phyloP scores from a whole-genome alignment of 2,329 filamentous ascomycete species.

The Blastomyces silverae region DNA sequence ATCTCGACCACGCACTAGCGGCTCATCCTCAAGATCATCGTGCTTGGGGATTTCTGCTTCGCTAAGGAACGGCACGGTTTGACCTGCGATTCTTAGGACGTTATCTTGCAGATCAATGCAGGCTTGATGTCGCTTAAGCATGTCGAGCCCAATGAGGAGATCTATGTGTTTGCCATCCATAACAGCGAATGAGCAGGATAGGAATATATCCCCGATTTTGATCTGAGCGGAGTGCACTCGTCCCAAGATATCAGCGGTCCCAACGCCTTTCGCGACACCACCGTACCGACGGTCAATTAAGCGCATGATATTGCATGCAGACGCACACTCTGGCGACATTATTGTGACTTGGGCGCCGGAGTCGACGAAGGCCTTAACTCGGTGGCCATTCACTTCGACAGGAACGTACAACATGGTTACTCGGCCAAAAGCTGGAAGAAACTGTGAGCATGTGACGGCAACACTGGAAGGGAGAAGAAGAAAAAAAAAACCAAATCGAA shows the following conservation, averaged over 20 bases:
- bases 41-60: constrained; percentile 91
- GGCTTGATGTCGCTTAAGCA: constrained; percentile 93
- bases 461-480: not conserved
- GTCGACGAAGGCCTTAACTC: constrained; percentile 93
- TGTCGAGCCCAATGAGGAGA: constrained; percentile 85
- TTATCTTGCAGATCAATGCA: constrained; percentile 81
- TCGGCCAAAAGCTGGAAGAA: constrained; percentile 68
- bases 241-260: constrained; percentile 88
- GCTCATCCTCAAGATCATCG: constrained; percentile 70
- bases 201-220: constrained; percentile 77
- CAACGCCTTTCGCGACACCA: constrained; percentile 86
- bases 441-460: not conserved
- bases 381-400: constrained; percentile 86
- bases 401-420: constrained; percentile 96
- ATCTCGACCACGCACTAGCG: constrained; percentile 73
- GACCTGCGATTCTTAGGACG: constrained; percentile 77
- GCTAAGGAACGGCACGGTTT: constrained; percentile 81
- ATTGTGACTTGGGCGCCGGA: constrained; percentile 97
- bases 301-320: constrained; percentile 90
- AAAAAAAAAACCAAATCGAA: constrained; percentile 7
- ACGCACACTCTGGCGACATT: constrained; percentile 91
- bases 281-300: constrained; percentile 88
- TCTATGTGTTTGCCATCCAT: constrained; percentile 99
- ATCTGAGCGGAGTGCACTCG: constrained; percentile 94
- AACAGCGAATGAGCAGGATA: constrained; percentile 94